A percentile compares a stretch with the other conserved stretches of the same genome.
Conservation (phyloP, 495 filamentous ascomycete species). For the Neurospora sp. region DNA sequence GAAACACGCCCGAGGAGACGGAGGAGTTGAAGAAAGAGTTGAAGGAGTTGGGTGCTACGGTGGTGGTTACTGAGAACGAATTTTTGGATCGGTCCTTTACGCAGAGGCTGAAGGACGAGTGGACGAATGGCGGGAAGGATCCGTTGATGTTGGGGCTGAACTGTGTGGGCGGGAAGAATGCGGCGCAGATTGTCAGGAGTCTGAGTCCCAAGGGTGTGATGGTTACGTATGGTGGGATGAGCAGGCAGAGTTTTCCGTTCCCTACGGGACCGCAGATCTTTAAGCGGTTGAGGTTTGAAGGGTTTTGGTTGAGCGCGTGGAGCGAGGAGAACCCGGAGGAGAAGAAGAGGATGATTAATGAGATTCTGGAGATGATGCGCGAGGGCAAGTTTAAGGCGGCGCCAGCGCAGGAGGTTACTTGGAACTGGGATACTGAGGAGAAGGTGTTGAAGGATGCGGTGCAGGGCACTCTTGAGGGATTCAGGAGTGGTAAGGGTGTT, state of each 20-base stretch:
- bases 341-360: slow-evolving; percentile 68
- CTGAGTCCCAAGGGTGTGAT: slow-evolving; percentile 57
- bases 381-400: slow-evolving; percentile 71
- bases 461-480: slow-evolving; percentile 75
- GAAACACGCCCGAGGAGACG: slow-evolving; percentile 51
- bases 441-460: slow-evolving; percentile 56
- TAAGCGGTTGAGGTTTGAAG: slow-evolving; percentile 74
- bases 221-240: slow-evolving; percentile 96
- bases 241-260: slow-evolving; percentile 66
- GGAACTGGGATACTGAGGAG: slow-evolving; percentile 71
- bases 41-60: slow-evolving; percentile 58
- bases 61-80: slow-evolving; percentile 73
- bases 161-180: slow-evolving; percentile 87
- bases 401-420: slow-evolving; percentile 66
- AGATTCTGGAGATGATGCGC: slow-evolving; percentile 66
- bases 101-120: slow-evolving; percentile 49
- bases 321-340: slow-evolving; percentile 61
- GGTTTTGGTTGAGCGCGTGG: slow-evolving; percentile 94
- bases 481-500: slow-evolving; percentile 75
- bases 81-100: slow-evolving; percentile 51
- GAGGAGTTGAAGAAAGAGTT: slow-evolving; percentile 63
- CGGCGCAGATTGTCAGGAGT: slow-evolving; percentile 58
- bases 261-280: slow-evolving; percentile 81
- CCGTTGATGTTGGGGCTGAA: slow-evolving; percentile 71
- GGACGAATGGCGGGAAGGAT: slow-evolving; percentile 59